Evolutionary conservation across 108 stramenopile genomes (phyloP).

Genomic region (Aurantiochytrium sp.): DNA sequence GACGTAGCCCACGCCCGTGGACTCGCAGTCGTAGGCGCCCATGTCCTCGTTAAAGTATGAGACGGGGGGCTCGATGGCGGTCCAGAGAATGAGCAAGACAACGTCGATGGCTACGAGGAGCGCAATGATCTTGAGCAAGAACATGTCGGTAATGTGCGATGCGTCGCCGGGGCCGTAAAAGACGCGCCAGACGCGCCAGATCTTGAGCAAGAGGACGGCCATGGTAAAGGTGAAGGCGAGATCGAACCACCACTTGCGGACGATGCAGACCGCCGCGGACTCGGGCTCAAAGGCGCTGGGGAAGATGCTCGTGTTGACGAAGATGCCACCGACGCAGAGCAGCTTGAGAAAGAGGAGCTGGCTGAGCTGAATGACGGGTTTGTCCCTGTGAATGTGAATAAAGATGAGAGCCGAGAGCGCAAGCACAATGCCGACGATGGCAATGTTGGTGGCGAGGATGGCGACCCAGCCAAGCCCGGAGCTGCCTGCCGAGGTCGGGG

Average conservation of each 20-base stretch:
- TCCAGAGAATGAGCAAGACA: not conserved
- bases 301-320: not conserved
- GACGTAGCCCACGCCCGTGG: not conserved
- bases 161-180: not conserved
- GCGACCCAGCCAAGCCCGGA: not conserved
- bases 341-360: not conserved
- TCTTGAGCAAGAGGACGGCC: not conserved
- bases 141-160: not conserved
- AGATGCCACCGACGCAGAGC: not conserved
- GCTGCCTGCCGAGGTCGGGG: not conserved
- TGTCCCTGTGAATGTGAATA: not conserved
- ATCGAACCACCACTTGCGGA: slow-evolving; percentile 9
- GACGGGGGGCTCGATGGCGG: not conserved
- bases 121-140: not conserved
- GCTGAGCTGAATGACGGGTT: slow-evolving; percentile 12
- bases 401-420: not conserved
- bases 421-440: not conserved
- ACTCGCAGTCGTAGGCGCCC: not conserved
- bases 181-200: slow-evolving; percentile 18
- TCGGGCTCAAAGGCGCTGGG: slow-evolving; percentile 10
- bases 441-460: not conserved
- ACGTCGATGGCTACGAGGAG: not conserved
- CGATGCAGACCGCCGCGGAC: not conserved
- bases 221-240: not conserved
- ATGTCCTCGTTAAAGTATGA: not conserved